These are phyloP conservation scores for Niveomyces coronatus DNA, from an alignment of 2,329 filamentous ascomycete genomes.

Conservation along the genomic window DNA sequence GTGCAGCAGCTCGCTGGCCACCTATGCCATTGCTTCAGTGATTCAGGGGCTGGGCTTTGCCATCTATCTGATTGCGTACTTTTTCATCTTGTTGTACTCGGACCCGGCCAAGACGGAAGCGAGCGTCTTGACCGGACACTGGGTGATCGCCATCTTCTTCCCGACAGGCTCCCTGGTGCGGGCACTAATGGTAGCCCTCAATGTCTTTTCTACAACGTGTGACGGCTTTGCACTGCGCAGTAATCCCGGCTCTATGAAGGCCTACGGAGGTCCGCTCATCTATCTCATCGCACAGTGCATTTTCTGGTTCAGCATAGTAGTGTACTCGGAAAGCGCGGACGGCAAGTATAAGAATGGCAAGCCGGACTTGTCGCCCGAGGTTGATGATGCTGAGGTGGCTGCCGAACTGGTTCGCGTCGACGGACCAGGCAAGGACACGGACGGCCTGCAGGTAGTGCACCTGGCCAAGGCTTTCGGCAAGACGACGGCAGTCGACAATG, in stretches of 20 bases:
- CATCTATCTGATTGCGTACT: constrained; percentile 56
- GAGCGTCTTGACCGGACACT: constrained; percentile 60
- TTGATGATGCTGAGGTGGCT: constrained; percentile 18
- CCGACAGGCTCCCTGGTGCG: constrained; percentile 64
- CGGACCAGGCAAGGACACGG: constrained; percentile 20
- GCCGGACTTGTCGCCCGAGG: constrained; percentile 11
- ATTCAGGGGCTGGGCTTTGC: constrained; percentile 60
- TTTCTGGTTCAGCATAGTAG: constrained; percentile 54
- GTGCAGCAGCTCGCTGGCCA: constrained; percentile 61
- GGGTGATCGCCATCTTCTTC: constrained; percentile 57
- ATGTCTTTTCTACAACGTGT: constrained; percentile 69
- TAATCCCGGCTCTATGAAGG: constrained; percentile 57
- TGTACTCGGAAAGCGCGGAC: constrained; percentile 64
- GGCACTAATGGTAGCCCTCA: constrained; percentile 61
- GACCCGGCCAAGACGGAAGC: constrained; percentile 56
- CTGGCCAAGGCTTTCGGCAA: constrained; percentile 58
- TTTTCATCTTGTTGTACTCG: constrained; percentile 61
- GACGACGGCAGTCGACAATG: constrained; percentile 57
- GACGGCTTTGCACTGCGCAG: constrained; percentile 46
- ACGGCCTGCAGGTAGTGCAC: constrained; percentile 52
- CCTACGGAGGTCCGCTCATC: constrained; percentile 70
- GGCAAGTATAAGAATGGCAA: constrained; percentile 11
- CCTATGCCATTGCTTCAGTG: constrained; percentile 68
- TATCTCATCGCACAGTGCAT: constrained; percentile 64
- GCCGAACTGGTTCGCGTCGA: constrained; percentile 18